phyloP scores from a whole-genome alignment of 129 eudicot genomes.

The Saussurea involucrata region DNA sequence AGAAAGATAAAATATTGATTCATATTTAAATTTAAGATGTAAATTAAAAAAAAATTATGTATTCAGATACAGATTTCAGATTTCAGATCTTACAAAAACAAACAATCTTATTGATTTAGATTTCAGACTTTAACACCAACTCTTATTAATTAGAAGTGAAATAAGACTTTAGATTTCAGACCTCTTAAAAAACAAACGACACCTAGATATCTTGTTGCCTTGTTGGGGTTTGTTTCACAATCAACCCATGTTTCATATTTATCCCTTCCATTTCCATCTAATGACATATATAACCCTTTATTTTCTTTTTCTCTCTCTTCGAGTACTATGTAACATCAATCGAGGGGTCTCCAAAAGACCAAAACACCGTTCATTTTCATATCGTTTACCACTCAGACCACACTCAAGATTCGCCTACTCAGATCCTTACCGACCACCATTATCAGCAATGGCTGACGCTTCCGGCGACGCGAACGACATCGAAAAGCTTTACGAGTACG shows the following conservation, averaged over 20 bases:
- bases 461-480: constrained; percentile 63
- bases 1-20: too few species aligned
- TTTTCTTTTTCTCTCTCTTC: neutral
- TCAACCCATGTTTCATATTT: neutral
- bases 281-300: neutral
- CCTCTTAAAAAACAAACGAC: too few species aligned
- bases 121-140: too few species aligned
- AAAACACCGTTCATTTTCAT: neutral
- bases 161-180: too few species aligned
- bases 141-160: too few species aligned
- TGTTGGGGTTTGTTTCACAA: neutral
- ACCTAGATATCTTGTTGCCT: too few species aligned
- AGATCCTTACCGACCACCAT: neutral
- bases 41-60: too few species aligned
- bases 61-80: too few species aligned
- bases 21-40: too few species aligned
- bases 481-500: constrained; percentile 87
- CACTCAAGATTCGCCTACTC: neutral
- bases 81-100: too few species aligned
- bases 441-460: constrained; percentile 46
- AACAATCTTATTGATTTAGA: too few species aligned
- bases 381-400: constrained; percentile 1
- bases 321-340: neutral
- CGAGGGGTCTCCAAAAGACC: neutral
- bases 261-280: constrained; percentile 4